Conservation (phyloP, 78 protist genomes). For the Anaeramoeba flamelloides region DNA sequence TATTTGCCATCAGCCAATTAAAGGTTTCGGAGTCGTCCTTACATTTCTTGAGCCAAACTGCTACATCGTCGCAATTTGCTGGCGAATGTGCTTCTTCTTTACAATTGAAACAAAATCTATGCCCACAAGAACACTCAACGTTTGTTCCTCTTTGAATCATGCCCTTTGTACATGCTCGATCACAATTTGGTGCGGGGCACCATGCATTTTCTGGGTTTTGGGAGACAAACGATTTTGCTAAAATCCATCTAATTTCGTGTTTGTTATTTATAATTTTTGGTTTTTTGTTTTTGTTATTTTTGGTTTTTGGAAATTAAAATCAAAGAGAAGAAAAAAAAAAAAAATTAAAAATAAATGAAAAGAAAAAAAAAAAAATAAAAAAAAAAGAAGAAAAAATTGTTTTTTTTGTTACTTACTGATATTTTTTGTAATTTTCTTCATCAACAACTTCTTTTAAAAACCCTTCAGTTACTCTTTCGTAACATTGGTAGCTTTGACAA, state of each 20-base stretch:
- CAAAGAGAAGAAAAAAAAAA: background rate
- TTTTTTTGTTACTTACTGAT: background rate
- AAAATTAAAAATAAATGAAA: background rate
- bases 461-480: background rate
- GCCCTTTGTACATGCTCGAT: background rate
- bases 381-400: background rate
- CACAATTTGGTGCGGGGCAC: background rate
- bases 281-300: too few species aligned
- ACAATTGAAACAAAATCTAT: background rate
- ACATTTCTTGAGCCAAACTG: slow-evolving; percentile 5
- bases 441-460: background rate
- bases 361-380: background rate
- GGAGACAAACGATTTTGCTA: background rate
- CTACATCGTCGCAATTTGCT: background rate
- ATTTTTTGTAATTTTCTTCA: background rate
- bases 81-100: background rate
- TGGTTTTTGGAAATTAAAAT: background rate
- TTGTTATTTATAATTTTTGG: too few species aligned
- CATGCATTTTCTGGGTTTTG: background rate
- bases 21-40: slow-evolving; percentile 49
- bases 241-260: background rate
- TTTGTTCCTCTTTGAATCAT: background rate
- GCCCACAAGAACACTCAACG: background rate
- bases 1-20: slow-evolving; percentile 53
- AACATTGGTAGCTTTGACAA: background rate